Base-by-base conservation (phyloP, 768 basidiomycete genomes). In the Steccherinum ochraceum region DNA sequence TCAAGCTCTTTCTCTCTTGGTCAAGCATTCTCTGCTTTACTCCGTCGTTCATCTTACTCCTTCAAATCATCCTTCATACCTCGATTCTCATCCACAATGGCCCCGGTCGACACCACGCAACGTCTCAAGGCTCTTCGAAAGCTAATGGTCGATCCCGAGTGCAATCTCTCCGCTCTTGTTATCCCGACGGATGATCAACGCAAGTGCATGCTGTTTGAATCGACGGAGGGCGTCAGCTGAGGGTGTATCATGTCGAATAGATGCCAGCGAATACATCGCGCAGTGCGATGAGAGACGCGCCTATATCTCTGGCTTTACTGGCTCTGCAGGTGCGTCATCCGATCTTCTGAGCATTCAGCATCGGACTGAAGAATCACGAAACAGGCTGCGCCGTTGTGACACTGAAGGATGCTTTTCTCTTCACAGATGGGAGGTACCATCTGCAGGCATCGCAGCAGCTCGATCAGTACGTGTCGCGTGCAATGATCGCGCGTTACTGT, bases 391-490 rank as follows among this genome's bases (percentile, higher is more conserved):
- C 91, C 2, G 64, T 94, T 40, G 72, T 95, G 20, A 89, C 89
- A 0, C 62, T 69, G 44, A 72, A 83, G 24, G 71, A 81, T 3
- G 94, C 93, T 0, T 82, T 75, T 54, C 74, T 96, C 45, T 98
- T 95, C 70, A 98, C 95, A 2, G 95, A 99, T 71, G 96, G 95
- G 2, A 72, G 95, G 42, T 99, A 99, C 63, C 96, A 89, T 62
- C 70, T 97, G 25, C 95, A 99, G 68, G 96, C 96, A 0, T 81
- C 78, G 53, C 79, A 93, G 55, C 91, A 99, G 67, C 71, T 99
- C 56, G 92, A 94, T 65, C 54, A 76, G 91, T 89, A 57, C 64
- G 81, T 59, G 25, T 20, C 40, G 12, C 25, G 4, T 25, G 4
- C 18, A 12, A 12, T 19, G n/a, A n/a, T n/a, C n/a, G n/a, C n/a